Base-by-base conservation (phyloP, 345 rosid genomes). In the Pistacia vera region DNA sequence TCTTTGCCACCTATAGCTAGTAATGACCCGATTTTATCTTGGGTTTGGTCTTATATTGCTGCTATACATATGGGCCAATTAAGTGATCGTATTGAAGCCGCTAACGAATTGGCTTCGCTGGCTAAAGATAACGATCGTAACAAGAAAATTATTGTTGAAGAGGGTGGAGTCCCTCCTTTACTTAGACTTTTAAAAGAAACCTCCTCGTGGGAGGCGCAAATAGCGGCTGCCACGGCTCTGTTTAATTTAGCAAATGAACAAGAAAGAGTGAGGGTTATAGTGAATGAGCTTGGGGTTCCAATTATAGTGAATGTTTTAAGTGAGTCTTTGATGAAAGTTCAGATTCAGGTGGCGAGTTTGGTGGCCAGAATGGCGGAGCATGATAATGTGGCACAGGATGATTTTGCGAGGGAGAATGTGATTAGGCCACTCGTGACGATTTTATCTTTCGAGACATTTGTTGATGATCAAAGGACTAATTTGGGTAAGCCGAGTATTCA, bases 1-100 rank as follows among this genome's bases (percentile, higher is more conserved):
- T 72, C 93, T 11, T 88, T 95, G 16, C 99, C 99, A 1, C 99
- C 99, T 1, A 90, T 93, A 35, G 97, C 96, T 0, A 88, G 93
- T 46, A 95, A 90, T 71, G 96, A 95, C 73, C 99, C 99, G 66
- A 92, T 95, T 60, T 83, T 95, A 13, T 88, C 98, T 4, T 95
- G 93, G 97, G 91, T 95, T 30, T 95, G 99, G 99, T 91, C 95
- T 7, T 86, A 83, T 62, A 85, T 90, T 4, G 91, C 95, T 0
- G 77, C 90, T 4, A 75, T 90, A 18, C 90, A 85, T 63, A 83
- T 86, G 90, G 92, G 92, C 0, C 84, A 81, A 38, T 71, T 81
- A 60, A 38, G 72, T 8, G 96, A 91, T n/a, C 89, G 88, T 20
- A 85, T 88, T 20, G 96, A 93, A 13, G 99, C 99, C 0, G 96